Base-by-base conservation (phyloP, 2,329 filamentous ascomycete species). In the Verticillium nonalfalfae region DNA sequence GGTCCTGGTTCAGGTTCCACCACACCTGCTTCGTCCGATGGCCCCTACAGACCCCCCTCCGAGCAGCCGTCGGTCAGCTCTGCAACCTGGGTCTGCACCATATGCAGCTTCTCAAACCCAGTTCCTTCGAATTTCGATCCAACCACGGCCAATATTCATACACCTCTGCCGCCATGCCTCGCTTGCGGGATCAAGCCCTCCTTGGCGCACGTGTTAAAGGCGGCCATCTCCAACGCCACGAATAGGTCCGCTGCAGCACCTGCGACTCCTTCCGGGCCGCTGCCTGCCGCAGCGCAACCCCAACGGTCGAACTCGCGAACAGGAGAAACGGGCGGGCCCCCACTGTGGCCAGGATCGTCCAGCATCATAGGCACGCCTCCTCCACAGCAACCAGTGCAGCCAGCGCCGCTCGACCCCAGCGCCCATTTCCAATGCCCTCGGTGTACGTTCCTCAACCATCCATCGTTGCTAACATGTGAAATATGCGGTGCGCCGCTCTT, bases 41-140 rank as follows among this genome's bases (percentile, higher is more conserved):
- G 75, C 54, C 72, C 75, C 2, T 76, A 79, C 64, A 74, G 80
- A 62, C 68, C 75, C 50, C 70, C 78, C 68, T 66, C 76, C 67
- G 77, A 81, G 15, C 78, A 83, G 36, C 68, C 79, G 1, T 75
- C 82, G 14, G 73, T 79, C 14, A 83, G 81, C 66, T 84, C 81
- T 63, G 91, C 91, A 6, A 97, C 93, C 4, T 98, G 94, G 94
- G 88, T 98, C 21, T 98, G 94, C 77, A 90, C 91, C 1, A 98
- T 98, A 69, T 98, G 94, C 80, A 94, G 90, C 67, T 96, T 96
- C 71, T 94, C 93, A 10, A 98, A 98, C 70, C 89, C 91, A 0
- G 87, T 97, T 1, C 93, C 95, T 0, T 90, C 91, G 40, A 97
- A 97, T 73, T 98, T 98, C 72, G 94, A 98, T 69, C 90, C 93